Percentiles rank a stretch among this genome's conserved stretches.
Evolutionary conservation across 176 grass and related monocot species (phyloP).

Genomic region (Oryza glaberrima): DNA sequence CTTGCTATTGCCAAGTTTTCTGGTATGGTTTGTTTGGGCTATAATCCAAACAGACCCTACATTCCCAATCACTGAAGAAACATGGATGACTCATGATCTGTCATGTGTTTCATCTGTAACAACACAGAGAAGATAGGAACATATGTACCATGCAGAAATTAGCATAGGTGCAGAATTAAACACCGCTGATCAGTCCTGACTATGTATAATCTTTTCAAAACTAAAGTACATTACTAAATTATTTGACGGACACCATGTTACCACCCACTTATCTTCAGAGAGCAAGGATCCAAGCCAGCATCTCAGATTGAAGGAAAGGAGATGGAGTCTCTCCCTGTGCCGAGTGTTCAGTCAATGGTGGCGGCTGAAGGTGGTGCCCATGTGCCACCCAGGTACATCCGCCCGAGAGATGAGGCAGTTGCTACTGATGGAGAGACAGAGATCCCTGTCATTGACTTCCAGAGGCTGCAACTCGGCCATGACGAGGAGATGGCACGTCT

Average conservation of each 20-base stretch:
- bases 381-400: conserved; percentile 42
- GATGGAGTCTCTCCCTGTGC: conserved; percentile 51
- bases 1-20: too few relatives aligned
- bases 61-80: too few relatives aligned
- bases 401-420: not conserved
- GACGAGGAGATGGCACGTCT: conserved; percentile 36
- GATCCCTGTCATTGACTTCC: conserved; percentile 40
- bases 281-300: not conserved
- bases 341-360: conserved; percentile 47
- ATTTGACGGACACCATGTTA: not conserved
- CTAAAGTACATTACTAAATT: not conserved
- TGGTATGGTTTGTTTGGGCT: too few relatives aligned
- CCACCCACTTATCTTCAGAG: not conserved
- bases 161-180: not conserved
- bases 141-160: too few relatives aligned
- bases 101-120: too few relatives aligned
- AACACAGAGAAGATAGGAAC: too few relatives aligned
- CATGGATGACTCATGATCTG: too few relatives aligned
- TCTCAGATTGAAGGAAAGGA: not conserved
- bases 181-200: not conserved
- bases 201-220: not conserved
- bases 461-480: not conserved
- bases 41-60: too few relatives aligned
- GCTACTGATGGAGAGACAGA: not conserved
- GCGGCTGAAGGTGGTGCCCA: not conserved